A percentile compares a stretch with the other conserved stretches of the same genome.
These are phyloP conservation scores for Gentiana macrophylla DNA, from an alignment of 257 asterid species.

Conservation along the genomic window DNA sequence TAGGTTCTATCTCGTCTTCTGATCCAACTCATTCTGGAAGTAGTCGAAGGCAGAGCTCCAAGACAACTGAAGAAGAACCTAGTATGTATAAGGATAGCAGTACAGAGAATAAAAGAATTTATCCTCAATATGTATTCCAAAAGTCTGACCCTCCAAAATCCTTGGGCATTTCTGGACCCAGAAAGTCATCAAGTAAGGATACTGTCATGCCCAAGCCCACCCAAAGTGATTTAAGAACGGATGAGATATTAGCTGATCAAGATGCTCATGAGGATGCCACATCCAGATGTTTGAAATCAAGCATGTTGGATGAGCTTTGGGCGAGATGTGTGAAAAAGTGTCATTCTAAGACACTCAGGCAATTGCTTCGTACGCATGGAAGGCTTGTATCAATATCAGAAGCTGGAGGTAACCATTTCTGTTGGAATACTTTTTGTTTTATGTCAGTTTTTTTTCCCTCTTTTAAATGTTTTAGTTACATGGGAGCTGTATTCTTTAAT, in stretches of 20 bases:
- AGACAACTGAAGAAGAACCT: constrained; percentile 61
- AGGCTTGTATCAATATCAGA: constrained; percentile 73
- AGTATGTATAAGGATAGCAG: too few species aligned
- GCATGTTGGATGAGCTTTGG: constrained; percentile 60
- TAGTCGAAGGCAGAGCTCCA: constrained; percentile 69
- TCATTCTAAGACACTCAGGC: constrained; percentile 84
- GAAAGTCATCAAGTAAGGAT: constrained; percentile 37
- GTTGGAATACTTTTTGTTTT: too few species aligned
- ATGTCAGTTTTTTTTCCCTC: too few species aligned
- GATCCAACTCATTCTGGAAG: constrained; percentile 69
- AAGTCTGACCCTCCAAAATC: constrained; percentile 37
- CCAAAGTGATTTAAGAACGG: constrained; percentile 18
- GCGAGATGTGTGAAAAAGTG: constrained; percentile 74
- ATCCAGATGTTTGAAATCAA: constrained; percentile 44
- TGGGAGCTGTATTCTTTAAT: too few species aligned
- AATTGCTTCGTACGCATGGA: constrained; percentile 65
- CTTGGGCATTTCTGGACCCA: constrained; percentile 22
- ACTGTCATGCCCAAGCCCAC: constrained; percentile 10
- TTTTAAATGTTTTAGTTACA: too few species aligned
- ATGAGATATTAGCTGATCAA: constrained; percentile 14
- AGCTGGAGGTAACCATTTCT: constrained; percentile 44
- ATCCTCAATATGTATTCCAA: constrained; percentile 26
- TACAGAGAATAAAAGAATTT: constrained; percentile 29
- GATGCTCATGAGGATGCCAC: constrained; percentile 11
- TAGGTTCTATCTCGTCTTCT: constrained; percentile 68